Evolutionary conservation across 2,329 filamentous ascomycete genomes (phyloP), one percentile per base, ranked within the genome.

Genomic region (Aspergillus fischeri): DNA sequence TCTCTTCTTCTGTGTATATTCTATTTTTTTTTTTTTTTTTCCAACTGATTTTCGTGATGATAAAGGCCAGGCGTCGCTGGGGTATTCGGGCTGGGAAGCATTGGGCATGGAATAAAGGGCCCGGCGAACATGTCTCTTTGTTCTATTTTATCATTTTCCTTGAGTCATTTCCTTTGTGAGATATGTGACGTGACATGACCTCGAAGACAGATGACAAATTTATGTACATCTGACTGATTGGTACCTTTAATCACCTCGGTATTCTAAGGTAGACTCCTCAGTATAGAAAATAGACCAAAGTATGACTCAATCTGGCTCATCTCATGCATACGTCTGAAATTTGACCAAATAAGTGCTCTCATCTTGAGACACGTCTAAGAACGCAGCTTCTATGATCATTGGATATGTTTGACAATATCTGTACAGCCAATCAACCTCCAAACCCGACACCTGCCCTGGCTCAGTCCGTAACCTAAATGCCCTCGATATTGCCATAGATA

Each of bases 111-210:
- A 21, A 24, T 24, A 17, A 25, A n/a, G 28, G 11, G 21, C 25
- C 4, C 56, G 59, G 57, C 58, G 61, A 55, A 54, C 52, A 52
- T 32, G 28, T 55, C 56, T 54, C 49, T 50, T 44, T 55, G 49
- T 51, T 41, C 47, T 5, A 49, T 41, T 54, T 56, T 27, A 27
- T 52, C 42, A 44, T 54, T 47, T 42, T 48, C 44, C 52, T 57
- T 49, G 38, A 51, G 38, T 48, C 38, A 7, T 56, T 58, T 54
- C 27, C 49, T 48, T 41, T 60, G 53, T 48, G 55, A 42, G 49
- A 47, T 54, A 61, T 50, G 51, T 57, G 59, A 60, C 35, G 56
- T 60, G 61, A 62, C 32, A 56, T 61, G 51, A 60, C 38, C 52
- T 49, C 48, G 35, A 49, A 52, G 57, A 50, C 29, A 42, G 32